These are phyloP conservation scores for Dothideomycetes sp. DNA, from an alignment of 2,329 filamentous ascomycete species.

Conservation along the genomic window DNA sequence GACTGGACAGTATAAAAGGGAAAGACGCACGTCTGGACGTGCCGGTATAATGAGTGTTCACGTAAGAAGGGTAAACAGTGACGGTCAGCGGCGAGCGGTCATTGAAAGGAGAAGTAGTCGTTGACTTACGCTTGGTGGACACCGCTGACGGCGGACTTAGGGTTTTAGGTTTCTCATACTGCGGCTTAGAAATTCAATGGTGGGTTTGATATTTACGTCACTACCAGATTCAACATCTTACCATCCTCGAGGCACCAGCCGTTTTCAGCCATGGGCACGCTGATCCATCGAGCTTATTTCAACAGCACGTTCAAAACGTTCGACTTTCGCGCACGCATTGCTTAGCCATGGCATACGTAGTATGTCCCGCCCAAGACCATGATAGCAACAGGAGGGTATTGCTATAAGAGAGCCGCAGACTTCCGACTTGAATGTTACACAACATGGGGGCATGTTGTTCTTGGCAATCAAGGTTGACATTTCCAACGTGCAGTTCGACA, in stretches of 20 bases:
- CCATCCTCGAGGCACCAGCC: conserved; percentile 5
- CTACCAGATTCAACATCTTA: conserved; percentile 5
- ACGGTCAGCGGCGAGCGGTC: too few relatives aligned
- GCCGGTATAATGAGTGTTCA: too few relatives aligned
- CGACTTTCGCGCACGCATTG: too few relatives aligned
- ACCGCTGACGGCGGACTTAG: background rate
- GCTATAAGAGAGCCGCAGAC: background rate
- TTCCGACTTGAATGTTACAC: conserved; percentile 2
- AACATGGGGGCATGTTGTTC: conserved; percentile 1
- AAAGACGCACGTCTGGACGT: too few relatives aligned
- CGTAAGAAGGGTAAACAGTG: too few relatives aligned
- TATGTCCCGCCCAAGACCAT: too few relatives aligned
- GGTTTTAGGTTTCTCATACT: background rate
- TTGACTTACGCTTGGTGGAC: too few relatives aligned
- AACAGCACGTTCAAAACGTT: conserved; percentile 1
- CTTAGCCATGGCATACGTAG: background rate
- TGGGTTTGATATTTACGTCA: conserved; percentile 8
- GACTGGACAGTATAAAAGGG: too few relatives aligned
- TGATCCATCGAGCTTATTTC: conserved; percentile 8
- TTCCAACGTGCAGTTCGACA: background rate
- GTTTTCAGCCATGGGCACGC: conserved; percentile 1
- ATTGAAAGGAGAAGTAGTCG: too few relatives aligned
- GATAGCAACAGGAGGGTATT: conserved; percentile 4
- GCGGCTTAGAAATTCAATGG: background rate
- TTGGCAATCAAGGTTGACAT: background rate